phyloP scores from a whole-genome alignment of 2,329 filamentous ascomycete genomes.

The Clathrospora elynae region DNA sequence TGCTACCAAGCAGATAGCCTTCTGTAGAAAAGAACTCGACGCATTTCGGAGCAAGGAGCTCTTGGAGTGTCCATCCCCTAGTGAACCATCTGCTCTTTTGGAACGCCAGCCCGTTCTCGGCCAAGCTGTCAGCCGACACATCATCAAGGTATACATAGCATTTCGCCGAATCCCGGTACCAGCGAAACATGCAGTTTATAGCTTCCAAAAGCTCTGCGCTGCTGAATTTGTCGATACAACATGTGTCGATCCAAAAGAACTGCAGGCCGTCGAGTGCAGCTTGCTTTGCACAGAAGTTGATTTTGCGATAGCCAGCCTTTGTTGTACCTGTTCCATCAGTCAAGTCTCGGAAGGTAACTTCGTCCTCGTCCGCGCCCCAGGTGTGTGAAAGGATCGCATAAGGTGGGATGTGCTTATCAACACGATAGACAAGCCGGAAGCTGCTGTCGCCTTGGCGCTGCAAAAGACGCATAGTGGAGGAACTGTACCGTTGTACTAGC shows the following conservation, averaged over 20 bases:
- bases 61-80: constrained; percentile 7
- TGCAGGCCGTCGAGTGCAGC: background rate
- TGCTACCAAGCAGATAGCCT: constrained; percentile 9
- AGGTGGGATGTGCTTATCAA: constrained; percentile 2
- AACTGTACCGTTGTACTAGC: background rate
- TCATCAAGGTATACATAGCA: constrained; percentile 12
- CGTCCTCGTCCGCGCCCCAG: background rate
- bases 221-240: constrained; percentile 5
- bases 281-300: constrained; percentile 2
- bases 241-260: constrained; percentile 9
- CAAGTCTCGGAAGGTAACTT: constrained; percentile 1
- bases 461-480: constrained; percentile 8
- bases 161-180: constrained; percentile 2
- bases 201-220: background rate
- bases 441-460: background rate
- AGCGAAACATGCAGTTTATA: constrained; percentile 6
- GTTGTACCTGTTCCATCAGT: background rate
- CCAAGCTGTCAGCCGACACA: constrained; percentile 4
- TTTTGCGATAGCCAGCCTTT: constrained; percentile 2
- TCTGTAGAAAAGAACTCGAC: constrained; percentile 18
- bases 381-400: constrained; percentile 9
- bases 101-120: constrained; percentile 1
- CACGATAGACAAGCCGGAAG: constrained; percentile 4
- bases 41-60: constrained; percentile 15
- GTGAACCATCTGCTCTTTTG: constrained; percentile 13